Percentiles rank a stretch among this genome's conserved stretches.
phyloP scores from a whole-genome alignment of 306 rosid genomes.

The Crataegus laevigata region DNA sequence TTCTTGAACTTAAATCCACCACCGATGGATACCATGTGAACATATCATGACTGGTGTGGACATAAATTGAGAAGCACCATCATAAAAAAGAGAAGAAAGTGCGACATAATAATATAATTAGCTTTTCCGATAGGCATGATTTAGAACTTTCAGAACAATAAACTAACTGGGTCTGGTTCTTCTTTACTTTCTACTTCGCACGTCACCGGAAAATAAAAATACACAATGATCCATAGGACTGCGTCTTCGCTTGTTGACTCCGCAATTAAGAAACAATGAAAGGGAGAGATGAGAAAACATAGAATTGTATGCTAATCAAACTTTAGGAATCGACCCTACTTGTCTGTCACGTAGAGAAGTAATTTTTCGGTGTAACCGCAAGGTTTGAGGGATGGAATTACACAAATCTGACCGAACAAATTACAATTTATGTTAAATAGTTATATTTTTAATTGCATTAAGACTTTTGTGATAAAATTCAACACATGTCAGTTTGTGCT shows the following conservation, averaged over 20 bases:
- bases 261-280: conserved; percentile 42
- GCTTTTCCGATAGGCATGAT: conserved; percentile 33
- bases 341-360: background rate
- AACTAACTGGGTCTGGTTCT: conserved; percentile 12
- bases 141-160: conserved; percentile 30
- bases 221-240: conserved; percentile 30
- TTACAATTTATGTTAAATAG: too few relatives aligned
- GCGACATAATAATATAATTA: conserved; percentile 41
- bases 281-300: conserved; percentile 6
- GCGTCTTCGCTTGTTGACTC: conserved; percentile 61
- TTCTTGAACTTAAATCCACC: conserved; percentile 6
- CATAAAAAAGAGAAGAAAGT: conserved; percentile 12
- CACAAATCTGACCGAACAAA: too few relatives aligned
- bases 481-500: background rate
- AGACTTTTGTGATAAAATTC: background rate
- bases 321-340: conserved; percentile 25
- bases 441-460: background rate
- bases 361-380: background rate
- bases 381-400: background rate
- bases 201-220: background rate
- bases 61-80: conserved; percentile 38
- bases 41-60: conserved; percentile 30
- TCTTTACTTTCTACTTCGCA: conserved; percentile 32
- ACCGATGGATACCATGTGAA: conserved; percentile 9
- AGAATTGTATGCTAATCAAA: conserved; percentile 4